Conservation (phyloP, 2,329 filamentous ascomycete species). For the Sclerotinia subarctica region DNA sequence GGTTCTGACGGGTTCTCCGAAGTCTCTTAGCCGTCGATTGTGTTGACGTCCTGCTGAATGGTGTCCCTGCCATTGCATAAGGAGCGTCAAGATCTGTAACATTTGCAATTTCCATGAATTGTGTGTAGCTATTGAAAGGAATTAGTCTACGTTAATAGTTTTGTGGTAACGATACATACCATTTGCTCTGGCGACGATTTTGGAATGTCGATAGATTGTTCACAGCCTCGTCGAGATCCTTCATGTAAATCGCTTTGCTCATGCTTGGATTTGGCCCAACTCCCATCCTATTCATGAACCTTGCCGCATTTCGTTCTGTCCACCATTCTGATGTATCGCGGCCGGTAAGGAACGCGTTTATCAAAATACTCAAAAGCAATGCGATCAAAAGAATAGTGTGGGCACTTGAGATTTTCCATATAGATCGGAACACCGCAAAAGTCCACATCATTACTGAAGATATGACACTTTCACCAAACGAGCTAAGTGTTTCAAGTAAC, state of each 20-base stretch:
- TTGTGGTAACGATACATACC: conserved; percentile 40
- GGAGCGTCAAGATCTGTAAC: conserved; percentile 56
- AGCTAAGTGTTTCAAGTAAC: conserved; percentile 68
- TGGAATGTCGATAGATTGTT: conserved; percentile 29
- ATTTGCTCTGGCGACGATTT: conserved; percentile 46
- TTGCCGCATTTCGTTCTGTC: conserved; percentile 74
- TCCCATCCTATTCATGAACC: conserved; percentile 79
- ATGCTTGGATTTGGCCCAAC: conserved; percentile 76
- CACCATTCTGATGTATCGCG: conserved; percentile 77
- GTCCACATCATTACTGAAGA: conserved; percentile 76
- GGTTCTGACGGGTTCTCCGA: conserved; percentile 73
- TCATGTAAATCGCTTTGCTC: conserved; percentile 80
- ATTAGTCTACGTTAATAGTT: conserved; percentile 24
- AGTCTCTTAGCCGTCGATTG: conserved; percentile 60
- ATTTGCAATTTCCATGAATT: conserved; percentile 59
- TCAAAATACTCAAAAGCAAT: conserved; percentile 64
- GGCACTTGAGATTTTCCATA: conserved; percentile 67
- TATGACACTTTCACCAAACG: conserved; percentile 69
- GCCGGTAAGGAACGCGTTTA: conserved; percentile 73
- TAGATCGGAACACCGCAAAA: conserved; percentile 60
- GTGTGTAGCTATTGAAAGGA: conserved; percentile 48
- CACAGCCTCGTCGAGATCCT: conserved; percentile 68
- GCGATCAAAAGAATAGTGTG: conserved; percentile 71
- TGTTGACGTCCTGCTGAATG: conserved; percentile 48
- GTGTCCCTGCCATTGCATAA: conserved; percentile 50